Evolutionary conservation across 176 grass and related monocot genomes (phyloP).

Genomic region (Zea mays): DNA sequence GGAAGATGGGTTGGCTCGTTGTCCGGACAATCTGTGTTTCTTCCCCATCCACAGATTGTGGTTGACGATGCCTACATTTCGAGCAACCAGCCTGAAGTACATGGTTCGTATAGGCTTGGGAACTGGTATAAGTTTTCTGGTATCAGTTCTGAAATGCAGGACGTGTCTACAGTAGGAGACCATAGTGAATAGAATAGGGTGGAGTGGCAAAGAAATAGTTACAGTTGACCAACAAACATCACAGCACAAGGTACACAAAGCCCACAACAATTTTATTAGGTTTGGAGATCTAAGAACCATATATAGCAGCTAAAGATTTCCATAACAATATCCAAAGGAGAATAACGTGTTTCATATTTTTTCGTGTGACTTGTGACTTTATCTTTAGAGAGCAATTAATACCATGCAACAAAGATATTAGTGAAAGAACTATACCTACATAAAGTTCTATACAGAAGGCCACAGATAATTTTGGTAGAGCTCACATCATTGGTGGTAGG

Average conservation of each 20-base stretch:
- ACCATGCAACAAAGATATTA: slow-evolving; percentile 44
- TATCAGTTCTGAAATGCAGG: neutral
- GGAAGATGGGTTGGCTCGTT: slow-evolving; percentile 20
- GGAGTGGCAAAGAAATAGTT: neutral
- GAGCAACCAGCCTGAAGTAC: neutral
- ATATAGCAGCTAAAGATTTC: neutral
- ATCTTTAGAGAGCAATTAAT: neutral
- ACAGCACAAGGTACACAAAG: neutral
- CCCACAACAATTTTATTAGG: neutral
- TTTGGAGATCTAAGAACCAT: neutral
- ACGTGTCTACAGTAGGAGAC: neutral
- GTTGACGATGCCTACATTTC: slow-evolving; percentile 39
- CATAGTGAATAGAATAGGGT: neutral
- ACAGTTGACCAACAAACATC: neutral
- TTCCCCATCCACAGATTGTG: slow-evolving; percentile 29
- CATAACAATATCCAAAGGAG: neutral
- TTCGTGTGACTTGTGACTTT: no score
- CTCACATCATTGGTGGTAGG: slow-evolving; percentile 36
- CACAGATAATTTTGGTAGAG: slow-evolving; percentile 50
- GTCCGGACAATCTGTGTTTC: slow-evolving; percentile 36
- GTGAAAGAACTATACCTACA: slow-evolving; percentile 46
- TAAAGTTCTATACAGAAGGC: slow-evolving; percentile 49
- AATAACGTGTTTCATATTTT: neutral
- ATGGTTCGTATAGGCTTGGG: neutral
- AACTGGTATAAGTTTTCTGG: neutral